Percentiles rank a stretch among this genome's conserved stretches.
phyloP scores from a whole-genome alignment of 176 grass and related monocot species.

The Eragrostis nindensis region DNA sequence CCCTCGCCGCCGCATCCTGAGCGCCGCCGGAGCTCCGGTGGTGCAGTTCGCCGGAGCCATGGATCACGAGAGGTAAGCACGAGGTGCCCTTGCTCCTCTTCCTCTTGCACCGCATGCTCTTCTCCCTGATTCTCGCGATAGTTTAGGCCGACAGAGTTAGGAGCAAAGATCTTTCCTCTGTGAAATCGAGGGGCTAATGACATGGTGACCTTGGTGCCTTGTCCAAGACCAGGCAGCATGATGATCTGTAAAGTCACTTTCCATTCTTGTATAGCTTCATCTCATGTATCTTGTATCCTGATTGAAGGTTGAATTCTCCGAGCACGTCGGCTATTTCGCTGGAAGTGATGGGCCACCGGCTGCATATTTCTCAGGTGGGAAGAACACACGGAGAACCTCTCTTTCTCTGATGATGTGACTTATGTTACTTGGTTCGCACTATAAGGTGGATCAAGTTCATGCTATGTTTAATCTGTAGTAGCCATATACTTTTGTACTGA shows the following conservation, averaged over 20 bases:
- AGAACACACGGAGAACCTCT: not conserved
- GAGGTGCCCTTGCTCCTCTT: not conserved
- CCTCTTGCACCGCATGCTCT: not conserved
- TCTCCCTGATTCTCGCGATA: not conserved
- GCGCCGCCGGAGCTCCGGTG: conserved; percentile 32
- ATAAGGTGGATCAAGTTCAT: not conserved
- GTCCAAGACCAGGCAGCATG: not conserved
- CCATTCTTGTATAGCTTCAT: not conserved
- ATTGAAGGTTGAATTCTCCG: conserved; percentile 73
- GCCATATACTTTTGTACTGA: not conserved
- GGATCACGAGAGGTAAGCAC: conserved; percentile 46
- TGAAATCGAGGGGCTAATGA: not conserved
- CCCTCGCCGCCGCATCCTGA: conserved; percentile 34
- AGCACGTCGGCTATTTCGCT: conserved; percentile 83
- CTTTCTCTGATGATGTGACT: not conserved
- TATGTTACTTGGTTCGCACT: not conserved
- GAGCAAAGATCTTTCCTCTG: not conserved
- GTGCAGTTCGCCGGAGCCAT: conserved; percentile 16
- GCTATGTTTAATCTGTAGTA: not conserved
- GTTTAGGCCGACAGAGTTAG: conserved; percentile 7
- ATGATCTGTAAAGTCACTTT: not conserved
- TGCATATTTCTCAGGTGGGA: conserved; percentile 83
- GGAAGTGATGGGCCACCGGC: conserved; percentile 72
- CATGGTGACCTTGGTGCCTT: not conserved
- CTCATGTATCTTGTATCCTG: not conserved